Percentiles rank a stretch among this genome's conserved stretches.
These are phyloP conservation scores for Penicillium bovifimosum DNA, from an alignment of 495 filamentous ascomycete species.

Conservation along the genomic window DNA sequence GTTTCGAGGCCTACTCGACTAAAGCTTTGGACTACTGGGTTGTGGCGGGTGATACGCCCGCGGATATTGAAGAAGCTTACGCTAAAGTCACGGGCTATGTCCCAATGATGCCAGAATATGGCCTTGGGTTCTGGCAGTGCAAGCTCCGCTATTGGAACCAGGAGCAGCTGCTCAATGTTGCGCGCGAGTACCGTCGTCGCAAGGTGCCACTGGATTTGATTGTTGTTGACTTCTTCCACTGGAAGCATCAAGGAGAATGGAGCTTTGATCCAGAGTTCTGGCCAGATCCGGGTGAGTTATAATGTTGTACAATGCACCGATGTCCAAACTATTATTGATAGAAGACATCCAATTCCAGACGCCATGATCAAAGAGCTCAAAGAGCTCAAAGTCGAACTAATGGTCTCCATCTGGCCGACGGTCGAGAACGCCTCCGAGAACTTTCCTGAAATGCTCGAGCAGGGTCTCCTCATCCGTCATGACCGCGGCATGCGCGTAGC, in stretches of 20 bases:
- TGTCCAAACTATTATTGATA: constrained; percentile 2
- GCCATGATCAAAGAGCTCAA: constrained; percentile 53
- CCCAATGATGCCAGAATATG: constrained; percentile 59
- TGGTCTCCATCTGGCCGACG: constrained; percentile 58
- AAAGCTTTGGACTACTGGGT: constrained; percentile 53
- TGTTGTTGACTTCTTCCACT: constrained; percentile 57
- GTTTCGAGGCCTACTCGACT: constrained; percentile 52
- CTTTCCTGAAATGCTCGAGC: constrained; percentile 50
- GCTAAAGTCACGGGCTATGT: constrained; percentile 46
- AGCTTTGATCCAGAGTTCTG: constrained; percentile 52
- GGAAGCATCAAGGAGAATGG: constrained; percentile 56
- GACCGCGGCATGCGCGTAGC: constrained; percentile 48
- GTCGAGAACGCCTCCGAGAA: constrained; percentile 49
- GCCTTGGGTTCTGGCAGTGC: constrained; percentile 59
- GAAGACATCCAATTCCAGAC: constrained; percentile 18
- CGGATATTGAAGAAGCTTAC: constrained; percentile 49
- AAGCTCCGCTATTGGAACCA: constrained; percentile 57
- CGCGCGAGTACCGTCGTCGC: constrained; percentile 47
- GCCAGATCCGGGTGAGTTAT: constrained; percentile 46
- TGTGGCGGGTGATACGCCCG: constrained; percentile 48
- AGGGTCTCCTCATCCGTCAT: constrained; percentile 47
- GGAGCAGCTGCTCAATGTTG: constrained; percentile 49
- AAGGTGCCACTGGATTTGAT: constrained; percentile 52
- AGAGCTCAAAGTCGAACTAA: constrained; percentile 47
- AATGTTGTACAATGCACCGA: neutral